These are phyloP conservation scores for Fusarium udum DNA, from an alignment of 2,329 filamentous ascomycete species.

Conservation along the genomic window DNA sequence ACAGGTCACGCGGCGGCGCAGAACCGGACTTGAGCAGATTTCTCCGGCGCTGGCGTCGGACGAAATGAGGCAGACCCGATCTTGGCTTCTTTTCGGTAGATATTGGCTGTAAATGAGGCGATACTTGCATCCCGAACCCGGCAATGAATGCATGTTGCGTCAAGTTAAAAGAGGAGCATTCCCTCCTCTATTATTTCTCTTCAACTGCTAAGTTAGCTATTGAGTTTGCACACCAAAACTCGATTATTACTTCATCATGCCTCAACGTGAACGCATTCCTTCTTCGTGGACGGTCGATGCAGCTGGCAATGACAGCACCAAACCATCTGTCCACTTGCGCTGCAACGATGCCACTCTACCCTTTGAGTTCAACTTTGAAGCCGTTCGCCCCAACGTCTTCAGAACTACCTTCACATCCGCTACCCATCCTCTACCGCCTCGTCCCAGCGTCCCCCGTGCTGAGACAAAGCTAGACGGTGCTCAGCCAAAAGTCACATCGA, in stretches of 20 bases:
- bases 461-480: conserved; percentile 44
- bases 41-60: not conserved
- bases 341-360: conserved; percentile 44
- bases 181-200: not conserved
- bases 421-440: conserved; percentile 70
- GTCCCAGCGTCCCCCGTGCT: conserved; percentile 66
- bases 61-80: not conserved
- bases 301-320: conserved; percentile 45
- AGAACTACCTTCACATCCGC: conserved; percentile 72
- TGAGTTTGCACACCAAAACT: not conserved
- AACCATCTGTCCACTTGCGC: conserved; percentile 34
- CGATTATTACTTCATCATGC: conserved; percentile 15
- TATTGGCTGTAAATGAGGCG: not conserved
- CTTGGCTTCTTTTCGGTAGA: not conserved
- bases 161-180: not conserved
- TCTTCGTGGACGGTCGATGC: conserved; percentile 38
- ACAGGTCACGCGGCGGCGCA: not conserved
- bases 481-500: conserved; percentile 45
- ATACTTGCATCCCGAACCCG: not conserved
- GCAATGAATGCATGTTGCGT: not conserved
- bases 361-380: conserved; percentile 71
- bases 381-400: conserved; percentile 70
- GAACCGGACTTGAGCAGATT: not conserved
- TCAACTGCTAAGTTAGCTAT: no score
- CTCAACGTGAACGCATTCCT: conserved; percentile 46